Evolutionary conservation across 1,284 basidiomycete genomes (phyloP).

Genomic region (Phellinidium pouzarii): DNA sequence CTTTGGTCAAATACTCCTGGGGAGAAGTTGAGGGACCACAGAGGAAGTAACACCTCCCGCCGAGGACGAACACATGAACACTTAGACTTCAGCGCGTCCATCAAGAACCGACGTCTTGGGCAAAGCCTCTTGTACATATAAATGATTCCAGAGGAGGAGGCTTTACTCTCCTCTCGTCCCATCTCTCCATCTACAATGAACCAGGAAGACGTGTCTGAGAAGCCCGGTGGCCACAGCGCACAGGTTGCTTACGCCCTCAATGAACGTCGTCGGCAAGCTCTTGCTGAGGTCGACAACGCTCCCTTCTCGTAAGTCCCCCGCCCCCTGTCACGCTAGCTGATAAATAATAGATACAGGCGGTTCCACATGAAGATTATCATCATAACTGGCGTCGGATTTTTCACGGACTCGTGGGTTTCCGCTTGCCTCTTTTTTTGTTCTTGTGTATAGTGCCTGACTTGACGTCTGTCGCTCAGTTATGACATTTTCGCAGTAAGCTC

Average conservation of each 20-base stretch:
- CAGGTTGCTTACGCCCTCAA: background rate
- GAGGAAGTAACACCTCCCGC: too few relatives aligned
- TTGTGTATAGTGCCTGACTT: background rate
- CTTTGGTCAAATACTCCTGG: background rate
- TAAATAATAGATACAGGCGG: conserved; percentile 22
- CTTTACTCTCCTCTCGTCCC: background rate
- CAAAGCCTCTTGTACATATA: background rate
- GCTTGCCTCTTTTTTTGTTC: background rate
- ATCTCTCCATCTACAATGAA: background rate
- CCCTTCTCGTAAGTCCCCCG: conserved; percentile 36
- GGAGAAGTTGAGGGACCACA: background rate
- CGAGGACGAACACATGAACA: too few relatives aligned
- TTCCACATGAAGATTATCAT: conserved; percentile 65
- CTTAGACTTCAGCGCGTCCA: too few relatives aligned
- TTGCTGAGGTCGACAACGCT: conserved; percentile 52
- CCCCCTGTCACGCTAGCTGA: background rate
- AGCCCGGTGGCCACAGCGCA: background rate
- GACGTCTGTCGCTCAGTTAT: conserved; percentile 27
- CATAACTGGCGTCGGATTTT: conserved; percentile 77
- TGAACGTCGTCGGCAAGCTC: conserved; percentile 31
- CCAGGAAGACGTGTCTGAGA: background rate
- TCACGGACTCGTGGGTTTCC: conserved; percentile 65
- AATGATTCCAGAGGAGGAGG: background rate
- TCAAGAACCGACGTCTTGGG: too few relatives aligned
- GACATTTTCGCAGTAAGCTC: conserved; percentile 34